A percentile compares a stretch with the other conserved stretches of the same genome.
Evolutionary conservation across 208 protist species (phyloP).

Genomic region (Wallacemonas collosoma): DNA sequence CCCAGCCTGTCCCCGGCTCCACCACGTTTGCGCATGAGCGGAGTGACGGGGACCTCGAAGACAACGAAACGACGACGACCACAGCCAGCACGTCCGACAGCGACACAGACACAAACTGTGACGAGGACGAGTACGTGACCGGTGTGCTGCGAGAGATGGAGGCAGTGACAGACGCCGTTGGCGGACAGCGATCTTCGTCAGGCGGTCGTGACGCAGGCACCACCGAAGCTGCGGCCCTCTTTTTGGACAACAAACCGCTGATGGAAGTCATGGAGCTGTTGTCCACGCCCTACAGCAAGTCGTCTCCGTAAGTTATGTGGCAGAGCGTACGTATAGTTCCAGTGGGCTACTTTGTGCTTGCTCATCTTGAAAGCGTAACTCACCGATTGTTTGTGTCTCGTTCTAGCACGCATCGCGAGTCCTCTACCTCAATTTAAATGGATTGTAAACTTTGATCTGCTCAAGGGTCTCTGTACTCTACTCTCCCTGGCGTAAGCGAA

Average conservation of each 20-base stretch:
- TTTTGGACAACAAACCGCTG: constrained; percentile 43
- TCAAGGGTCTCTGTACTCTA: too few relatives aligned
- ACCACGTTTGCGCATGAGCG: not conserved
- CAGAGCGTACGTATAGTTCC: too few relatives aligned
- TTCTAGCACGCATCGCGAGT: too few relatives aligned
- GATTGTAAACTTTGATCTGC: too few relatives aligned
- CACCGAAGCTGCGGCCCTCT: not conserved
- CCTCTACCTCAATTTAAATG: too few relatives aligned
- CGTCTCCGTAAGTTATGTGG: not conserved
- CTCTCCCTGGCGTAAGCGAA: too few relatives aligned
- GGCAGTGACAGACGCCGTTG: not conserved
- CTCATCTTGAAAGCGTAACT: too few relatives aligned
- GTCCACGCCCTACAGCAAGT: not conserved
- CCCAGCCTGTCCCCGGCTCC: not conserved
- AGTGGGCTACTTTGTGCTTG: too few relatives aligned
- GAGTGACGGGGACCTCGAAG: not conserved
- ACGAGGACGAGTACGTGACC: not conserved
- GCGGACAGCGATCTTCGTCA: not conserved
- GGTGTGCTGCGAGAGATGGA: constrained; percentile 14
- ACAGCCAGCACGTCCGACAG: not conserved
- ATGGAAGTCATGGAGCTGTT: constrained; percentile 45
- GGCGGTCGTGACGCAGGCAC: not conserved
- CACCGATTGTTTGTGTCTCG: too few relatives aligned
- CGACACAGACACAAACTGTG: not conserved
- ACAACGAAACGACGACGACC: constrained; percentile 3